phyloP scores from a whole-genome alignment of 257 asterid species.

The Paraleonurus japonicus region DNA sequence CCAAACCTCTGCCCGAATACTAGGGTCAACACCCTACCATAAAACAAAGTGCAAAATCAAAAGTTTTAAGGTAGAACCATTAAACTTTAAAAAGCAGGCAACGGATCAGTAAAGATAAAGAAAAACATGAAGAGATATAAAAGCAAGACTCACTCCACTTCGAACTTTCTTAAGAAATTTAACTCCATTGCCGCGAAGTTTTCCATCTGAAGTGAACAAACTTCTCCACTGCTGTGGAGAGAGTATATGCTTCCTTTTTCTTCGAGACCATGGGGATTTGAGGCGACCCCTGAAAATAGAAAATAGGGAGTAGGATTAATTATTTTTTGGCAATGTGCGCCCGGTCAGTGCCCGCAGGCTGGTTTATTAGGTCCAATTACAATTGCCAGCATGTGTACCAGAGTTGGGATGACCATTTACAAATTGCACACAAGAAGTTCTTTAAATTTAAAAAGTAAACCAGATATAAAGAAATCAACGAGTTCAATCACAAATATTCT shows the following conservation, averaged over 20 bases:
- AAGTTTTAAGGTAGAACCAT: slow-evolving; percentile 3
- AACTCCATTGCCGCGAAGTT: slow-evolving; percentile 70
- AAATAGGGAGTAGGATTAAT: slow-evolving; percentile 14
- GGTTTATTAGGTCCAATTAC: slow-evolving; percentile 1
- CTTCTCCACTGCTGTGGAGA: slow-evolving; percentile 76
- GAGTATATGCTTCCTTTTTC: slow-evolving; percentile 76
- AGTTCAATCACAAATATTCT: not conserved
- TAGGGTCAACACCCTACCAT: slow-evolving; percentile 86
- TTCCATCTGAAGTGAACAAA: slow-evolving; percentile 83
- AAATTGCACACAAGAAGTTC: not conserved
- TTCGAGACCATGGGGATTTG: slow-evolving; percentile 94
- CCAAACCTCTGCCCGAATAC: slow-evolving; percentile 90
- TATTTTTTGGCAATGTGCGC: slow-evolving; percentile 17
- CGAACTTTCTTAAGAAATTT: slow-evolving; percentile 91
- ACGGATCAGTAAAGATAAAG: not conserved
- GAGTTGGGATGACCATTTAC: not conserved
- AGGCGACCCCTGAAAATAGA: slow-evolving; percentile 63
- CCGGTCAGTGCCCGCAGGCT: not conserved
- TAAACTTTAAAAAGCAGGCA: not conserved
- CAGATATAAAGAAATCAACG: not conserved
- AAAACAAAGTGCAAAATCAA: slow-evolving; percentile 18
- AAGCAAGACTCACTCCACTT: slow-evolving; percentile 75
- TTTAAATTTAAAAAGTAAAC: not conserved
- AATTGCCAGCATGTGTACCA: not conserved
- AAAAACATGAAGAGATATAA: slow-evolving; percentile 13